Evolutionary conservation across 139 green algal genomes (phyloP).

Genomic region (Picochlorum sp.): DNA sequence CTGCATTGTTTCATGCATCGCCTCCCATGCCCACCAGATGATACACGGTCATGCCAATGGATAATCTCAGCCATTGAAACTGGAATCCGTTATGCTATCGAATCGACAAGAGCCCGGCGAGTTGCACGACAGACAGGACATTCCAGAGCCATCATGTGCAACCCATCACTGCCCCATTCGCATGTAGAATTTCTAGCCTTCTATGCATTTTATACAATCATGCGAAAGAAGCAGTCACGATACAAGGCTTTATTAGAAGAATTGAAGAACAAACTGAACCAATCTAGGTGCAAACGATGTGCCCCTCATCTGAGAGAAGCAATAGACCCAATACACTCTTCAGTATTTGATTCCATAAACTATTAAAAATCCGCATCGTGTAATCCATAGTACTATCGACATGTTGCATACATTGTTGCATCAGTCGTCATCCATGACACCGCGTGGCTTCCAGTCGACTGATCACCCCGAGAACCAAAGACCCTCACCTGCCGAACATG

Average conservation of each 20-base stretch:
- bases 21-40: constrained; percentile 28
- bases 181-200: constrained; percentile 49
- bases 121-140: constrained; percentile 10
- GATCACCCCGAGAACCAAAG: constrained; percentile 26
- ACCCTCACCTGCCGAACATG: constrained; percentile 78
- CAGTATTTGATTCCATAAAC: constrained; percentile 42
- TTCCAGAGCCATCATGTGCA: not conserved
- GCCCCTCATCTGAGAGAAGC: constrained; percentile 33
- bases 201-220: constrained; percentile 46
- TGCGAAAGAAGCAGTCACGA: constrained; percentile 46
- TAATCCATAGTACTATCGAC: not conserved
- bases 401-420: not conserved
- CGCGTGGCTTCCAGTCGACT: constrained; percentile 11
- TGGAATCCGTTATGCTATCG: constrained; percentile 16
- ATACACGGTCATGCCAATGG: not conserved
- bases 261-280: constrained; percentile 30
- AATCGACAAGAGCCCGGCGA: constrained; percentile 6
- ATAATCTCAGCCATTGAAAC: constrained; percentile 17
- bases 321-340: constrained; percentile 25
- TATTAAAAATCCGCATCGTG: constrained; percentile 23
- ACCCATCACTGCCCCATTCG: not conserved
- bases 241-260: constrained; percentile 25
- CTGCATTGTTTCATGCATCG: constrained; percentile 52
- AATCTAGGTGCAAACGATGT: constrained; percentile 18
- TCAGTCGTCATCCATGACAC: constrained; percentile 26